Evolutionary conservation across 225 moss, liverwort and hornwort genomes (phyloP).

Genomic region (Physcomitrellopsis africana): DNA sequence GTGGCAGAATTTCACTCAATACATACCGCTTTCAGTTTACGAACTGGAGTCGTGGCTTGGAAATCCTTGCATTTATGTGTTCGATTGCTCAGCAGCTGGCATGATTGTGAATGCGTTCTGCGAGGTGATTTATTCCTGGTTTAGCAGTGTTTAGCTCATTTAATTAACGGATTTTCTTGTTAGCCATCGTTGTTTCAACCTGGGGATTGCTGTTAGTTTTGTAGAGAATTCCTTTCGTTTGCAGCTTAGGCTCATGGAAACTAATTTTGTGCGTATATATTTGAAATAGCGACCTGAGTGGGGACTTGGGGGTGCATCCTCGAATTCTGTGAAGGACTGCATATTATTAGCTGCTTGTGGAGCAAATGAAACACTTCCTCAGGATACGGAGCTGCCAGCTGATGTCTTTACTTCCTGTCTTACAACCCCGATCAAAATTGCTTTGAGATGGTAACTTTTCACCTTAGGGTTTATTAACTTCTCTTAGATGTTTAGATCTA

Average conservation of each 20-base stretch:
- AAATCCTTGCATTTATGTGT: slow-evolving; percentile 85
- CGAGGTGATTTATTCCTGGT: slow-evolving; percentile 41
- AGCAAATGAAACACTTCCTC: slow-evolving; percentile 74
- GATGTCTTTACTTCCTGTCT: slow-evolving; percentile 88
- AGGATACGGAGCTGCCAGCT: slow-evolving; percentile 80
- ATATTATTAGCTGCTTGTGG: slow-evolving; percentile 85
- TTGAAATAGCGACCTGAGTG: slow-evolving; percentile 64
- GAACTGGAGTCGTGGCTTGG: slow-evolving; percentile 86
- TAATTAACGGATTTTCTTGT: too few relatives aligned
- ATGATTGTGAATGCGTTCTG: slow-evolving; percentile 84
- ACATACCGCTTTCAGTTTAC: slow-evolving; percentile 85
- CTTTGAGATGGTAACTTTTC: slow-evolving; percentile 69
- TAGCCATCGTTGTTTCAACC: too few relatives aligned
- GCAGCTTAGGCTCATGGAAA: too few relatives aligned
- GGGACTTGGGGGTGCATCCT: slow-evolving; percentile 50
- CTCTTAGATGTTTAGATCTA: too few relatives aligned
- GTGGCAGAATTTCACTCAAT: slow-evolving; percentile 83
- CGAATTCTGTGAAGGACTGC: slow-evolving; percentile 60
- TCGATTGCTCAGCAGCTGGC: slow-evolving; percentile 92
- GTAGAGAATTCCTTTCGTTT: too few relatives aligned
- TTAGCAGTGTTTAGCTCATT: too few relatives aligned
- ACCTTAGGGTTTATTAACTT: neutral
- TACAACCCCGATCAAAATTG: slow-evolving; percentile 85
- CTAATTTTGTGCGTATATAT: too few relatives aligned
- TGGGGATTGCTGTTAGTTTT: too few relatives aligned